Conservation (phyloP, 192 early-diverging fungal genomes). For the Umbelopsis isabellina region DNA sequence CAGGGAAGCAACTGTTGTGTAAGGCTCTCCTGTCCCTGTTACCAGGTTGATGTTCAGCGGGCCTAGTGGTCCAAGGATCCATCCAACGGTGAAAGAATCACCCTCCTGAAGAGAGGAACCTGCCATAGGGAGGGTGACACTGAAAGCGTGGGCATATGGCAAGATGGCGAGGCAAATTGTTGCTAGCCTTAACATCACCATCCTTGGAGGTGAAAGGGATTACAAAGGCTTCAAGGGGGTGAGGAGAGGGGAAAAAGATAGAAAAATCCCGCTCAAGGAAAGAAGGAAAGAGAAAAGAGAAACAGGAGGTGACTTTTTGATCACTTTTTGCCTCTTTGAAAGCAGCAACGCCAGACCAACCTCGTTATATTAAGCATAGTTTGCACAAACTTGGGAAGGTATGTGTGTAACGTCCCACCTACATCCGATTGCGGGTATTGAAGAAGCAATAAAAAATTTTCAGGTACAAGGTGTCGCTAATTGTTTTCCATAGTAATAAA, state of each 20-base stretch:
- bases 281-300: not conserved
- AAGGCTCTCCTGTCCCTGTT: conserved; percentile 17
- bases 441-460: no score
- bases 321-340: no score
- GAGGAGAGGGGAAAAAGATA: not conserved
- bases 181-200: not conserved
- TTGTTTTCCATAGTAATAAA: not conserved
- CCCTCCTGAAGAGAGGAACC: conserved; percentile 19
- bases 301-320: not conserved
- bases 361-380: not conserved
- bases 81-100: conserved; percentile 1
- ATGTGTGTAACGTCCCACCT: conserved; percentile 6
- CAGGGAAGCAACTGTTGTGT: conserved; percentile 10
- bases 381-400: conserved; percentile 6
- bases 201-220: no score
- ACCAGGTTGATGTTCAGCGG: conserved; percentile 6
- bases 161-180: not conserved
- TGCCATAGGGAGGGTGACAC: conserved; percentile 8
- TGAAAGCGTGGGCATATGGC: not conserved
- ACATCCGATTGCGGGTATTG: no score
- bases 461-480: no score
- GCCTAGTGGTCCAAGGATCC: not conserved
- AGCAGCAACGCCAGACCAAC: not conserved
- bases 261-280: not conserved
- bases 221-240: not conserved